These are phyloP conservation scores for Vachellia pachyceras DNA, from an alignment of 306 rosid genomes.

Conservation along the genomic window DNA sequence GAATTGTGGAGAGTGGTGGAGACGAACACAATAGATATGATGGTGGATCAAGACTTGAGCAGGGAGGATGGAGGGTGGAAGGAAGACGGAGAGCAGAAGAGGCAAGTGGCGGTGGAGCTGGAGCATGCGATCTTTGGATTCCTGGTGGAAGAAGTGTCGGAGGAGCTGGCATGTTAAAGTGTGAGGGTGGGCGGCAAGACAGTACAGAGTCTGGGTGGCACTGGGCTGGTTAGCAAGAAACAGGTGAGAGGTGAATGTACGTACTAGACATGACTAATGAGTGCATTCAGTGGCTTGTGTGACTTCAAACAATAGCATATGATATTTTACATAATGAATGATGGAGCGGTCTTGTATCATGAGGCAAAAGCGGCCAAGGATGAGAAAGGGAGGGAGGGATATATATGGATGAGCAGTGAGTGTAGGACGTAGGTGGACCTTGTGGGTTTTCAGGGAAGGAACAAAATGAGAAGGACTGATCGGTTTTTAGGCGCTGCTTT, in stretches of 20 bases:
- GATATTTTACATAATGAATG: slow-evolving; percentile 36
- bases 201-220: no score
- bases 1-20: slow-evolving; percentile 80
- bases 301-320: slow-evolving; percentile 44
- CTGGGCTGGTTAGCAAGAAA: slow-evolving; percentile 49
- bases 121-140: slow-evolving; percentile 66
- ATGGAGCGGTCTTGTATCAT: no score
- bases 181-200: slow-evolving; percentile 39
- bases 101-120: slow-evolving; percentile 59
- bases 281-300: slow-evolving; percentile 50
- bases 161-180: slow-evolving; percentile 68
- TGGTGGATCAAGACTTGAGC: slow-evolving; percentile 73
- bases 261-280: slow-evolving; percentile 50
- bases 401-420: no score
- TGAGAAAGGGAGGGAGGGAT: no score
- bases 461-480: slow-evolving; percentile 47
- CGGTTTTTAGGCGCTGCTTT: slow-evolving; percentile 3
- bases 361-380: no score
- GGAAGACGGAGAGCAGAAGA: slow-evolving; percentile 46
- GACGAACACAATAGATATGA: slow-evolving; percentile 78
- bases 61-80: slow-evolving; percentile 69
- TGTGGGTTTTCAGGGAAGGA: slow-evolving; percentile 37
- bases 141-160: slow-evolving; percentile 70
- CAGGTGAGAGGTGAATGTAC: slow-evolving; percentile 30
- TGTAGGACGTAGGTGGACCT: no score